These are phyloP conservation scores for Aspergillus nomiae DNA, from an alignment of 2,329 filamentous ascomycete genomes.

Conservation along the genomic window DNA sequence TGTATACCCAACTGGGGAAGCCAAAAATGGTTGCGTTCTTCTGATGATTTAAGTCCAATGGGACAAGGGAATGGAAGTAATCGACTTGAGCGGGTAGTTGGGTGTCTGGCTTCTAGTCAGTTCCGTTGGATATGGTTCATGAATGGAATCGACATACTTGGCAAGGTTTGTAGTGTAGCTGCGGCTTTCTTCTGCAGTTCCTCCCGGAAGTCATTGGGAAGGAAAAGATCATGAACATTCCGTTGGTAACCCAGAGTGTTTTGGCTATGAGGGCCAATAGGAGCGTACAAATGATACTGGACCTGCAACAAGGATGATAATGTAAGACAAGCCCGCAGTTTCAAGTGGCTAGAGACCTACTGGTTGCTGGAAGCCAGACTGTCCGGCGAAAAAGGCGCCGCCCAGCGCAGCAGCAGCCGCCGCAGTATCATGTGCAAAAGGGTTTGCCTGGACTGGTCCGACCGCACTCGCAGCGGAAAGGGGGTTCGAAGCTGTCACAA, in stretches of 20 bases:
- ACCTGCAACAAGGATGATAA: slow-evolving; percentile 50
- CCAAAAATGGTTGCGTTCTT: slow-evolving; percentile 80
- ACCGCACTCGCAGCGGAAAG: slow-evolving; percentile 51
- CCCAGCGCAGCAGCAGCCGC: slow-evolving; percentile 52
- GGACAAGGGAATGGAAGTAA: slow-evolving; percentile 89
- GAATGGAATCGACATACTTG: slow-evolving; percentile 57
- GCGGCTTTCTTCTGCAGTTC: slow-evolving; percentile 88
- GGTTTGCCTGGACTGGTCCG: slow-evolving; percentile 61
- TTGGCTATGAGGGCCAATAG: slow-evolving; percentile 78
- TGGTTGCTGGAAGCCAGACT: slow-evolving; percentile 64
- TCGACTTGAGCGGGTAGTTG: slow-evolving; percentile 75
- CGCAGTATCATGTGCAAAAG: slow-evolving; percentile 73
- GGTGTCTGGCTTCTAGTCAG: slow-evolving; percentile 51
- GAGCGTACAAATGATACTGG: slow-evolving; percentile 92
- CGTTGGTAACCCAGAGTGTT: slow-evolving; percentile 84
- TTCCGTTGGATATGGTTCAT: background rate
- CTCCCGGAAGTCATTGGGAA: slow-evolving; percentile 82
- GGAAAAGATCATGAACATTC: slow-evolving; percentile 86
- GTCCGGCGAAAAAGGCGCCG: slow-evolving; percentile 66
- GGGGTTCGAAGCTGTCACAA: slow-evolving; percentile 60
- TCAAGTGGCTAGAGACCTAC: slow-evolving; percentile 44
- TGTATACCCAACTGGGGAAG: slow-evolving; percentile 92
- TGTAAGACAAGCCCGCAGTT: slow-evolving; percentile 1
- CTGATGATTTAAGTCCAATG: slow-evolving; percentile 78
- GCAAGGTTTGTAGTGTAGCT: slow-evolving; percentile 79